Evolutionary conservation across 129 eudicot species (phyloP).

Genomic region (Artemisia annua): DNA sequence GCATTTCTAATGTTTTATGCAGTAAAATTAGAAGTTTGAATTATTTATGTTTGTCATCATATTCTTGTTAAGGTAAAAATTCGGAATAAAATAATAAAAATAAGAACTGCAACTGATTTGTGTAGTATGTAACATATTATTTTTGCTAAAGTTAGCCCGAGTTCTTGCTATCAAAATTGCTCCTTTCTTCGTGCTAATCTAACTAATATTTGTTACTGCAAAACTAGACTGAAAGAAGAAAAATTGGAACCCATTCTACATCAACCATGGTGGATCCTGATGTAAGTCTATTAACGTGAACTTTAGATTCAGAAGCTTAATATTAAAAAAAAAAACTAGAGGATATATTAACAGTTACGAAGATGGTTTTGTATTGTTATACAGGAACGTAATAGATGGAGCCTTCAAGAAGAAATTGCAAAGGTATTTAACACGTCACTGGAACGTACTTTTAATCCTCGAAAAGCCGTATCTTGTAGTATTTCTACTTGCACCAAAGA

Average conservation of each 20-base stretch:
- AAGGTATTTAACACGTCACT: background rate
- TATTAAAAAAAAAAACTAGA: background rate
- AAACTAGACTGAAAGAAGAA: background rate
- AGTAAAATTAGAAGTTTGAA: too few species aligned
- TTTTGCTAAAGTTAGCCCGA: background rate
- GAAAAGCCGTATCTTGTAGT: background rate
- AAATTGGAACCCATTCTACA: background rate
- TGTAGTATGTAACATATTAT: background rate
- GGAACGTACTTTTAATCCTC: background rate
- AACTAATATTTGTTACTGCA: background rate
- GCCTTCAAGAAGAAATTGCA: too few species aligned
- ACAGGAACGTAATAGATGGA: too few species aligned
- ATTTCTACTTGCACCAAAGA: constrained; percentile 2
- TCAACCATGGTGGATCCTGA: background rate
- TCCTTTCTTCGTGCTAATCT: background rate
- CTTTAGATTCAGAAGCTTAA: background rate
- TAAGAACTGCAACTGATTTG: background rate
- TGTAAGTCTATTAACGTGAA: background rate
- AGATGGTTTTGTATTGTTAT: too few species aligned
- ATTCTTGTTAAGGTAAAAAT: too few species aligned
- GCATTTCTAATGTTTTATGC: too few species aligned
- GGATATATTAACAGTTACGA: background rate
- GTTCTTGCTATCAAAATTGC: background rate
- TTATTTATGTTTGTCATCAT: too few species aligned
- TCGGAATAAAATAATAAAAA: background rate